Conservation (phyloP, 768 basidiomycete species). For the Megacollybia marginata region DNA sequence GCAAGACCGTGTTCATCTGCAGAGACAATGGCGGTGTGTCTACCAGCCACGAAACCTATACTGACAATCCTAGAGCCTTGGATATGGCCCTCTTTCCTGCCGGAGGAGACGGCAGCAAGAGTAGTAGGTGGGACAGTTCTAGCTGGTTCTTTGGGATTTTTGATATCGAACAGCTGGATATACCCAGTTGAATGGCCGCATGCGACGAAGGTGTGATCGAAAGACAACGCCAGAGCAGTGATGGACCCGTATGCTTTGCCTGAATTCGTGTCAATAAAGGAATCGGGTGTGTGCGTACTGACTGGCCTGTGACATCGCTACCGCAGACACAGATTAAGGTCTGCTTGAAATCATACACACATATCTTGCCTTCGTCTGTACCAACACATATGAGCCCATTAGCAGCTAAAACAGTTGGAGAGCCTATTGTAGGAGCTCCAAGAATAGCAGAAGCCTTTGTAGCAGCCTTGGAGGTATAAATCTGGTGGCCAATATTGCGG, state of each 20-base stretch:
- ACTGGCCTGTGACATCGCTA: constrained; percentile 53
- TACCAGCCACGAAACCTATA: constrained; percentile 80
- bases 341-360: constrained; percentile 90
- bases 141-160: constrained; percentile 57
- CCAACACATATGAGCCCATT: constrained; percentile 90
- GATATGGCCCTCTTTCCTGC: constrained; percentile 82
- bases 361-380: constrained; percentile 67
- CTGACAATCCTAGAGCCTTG: constrained; percentile 70
- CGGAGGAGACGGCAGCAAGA: constrained; percentile 58
- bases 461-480: constrained; percentile 43
- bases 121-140: constrained; percentile 68
- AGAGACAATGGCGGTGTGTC: constrained; percentile 89
- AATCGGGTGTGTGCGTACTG: constrained; percentile 5
- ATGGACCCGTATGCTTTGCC: constrained; percentile 64
- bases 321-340: constrained; percentile 76
- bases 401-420: constrained; percentile 75
- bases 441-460: constrained; percentile 58
- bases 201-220: constrained; percentile 90
- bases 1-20: constrained; percentile 88
- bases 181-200: constrained; percentile 82
- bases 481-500: constrained; percentile 45
- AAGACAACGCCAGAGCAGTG: constrained; percentile 85
- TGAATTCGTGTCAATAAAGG: constrained; percentile 19
- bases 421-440: constrained; percentile 49
- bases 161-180: constrained; percentile 80